Evolutionary conservation across 345 rosid species (phyloP), one percentile per base, ranked within the genome.

Genomic region (Hypericum perforatum): DNA sequence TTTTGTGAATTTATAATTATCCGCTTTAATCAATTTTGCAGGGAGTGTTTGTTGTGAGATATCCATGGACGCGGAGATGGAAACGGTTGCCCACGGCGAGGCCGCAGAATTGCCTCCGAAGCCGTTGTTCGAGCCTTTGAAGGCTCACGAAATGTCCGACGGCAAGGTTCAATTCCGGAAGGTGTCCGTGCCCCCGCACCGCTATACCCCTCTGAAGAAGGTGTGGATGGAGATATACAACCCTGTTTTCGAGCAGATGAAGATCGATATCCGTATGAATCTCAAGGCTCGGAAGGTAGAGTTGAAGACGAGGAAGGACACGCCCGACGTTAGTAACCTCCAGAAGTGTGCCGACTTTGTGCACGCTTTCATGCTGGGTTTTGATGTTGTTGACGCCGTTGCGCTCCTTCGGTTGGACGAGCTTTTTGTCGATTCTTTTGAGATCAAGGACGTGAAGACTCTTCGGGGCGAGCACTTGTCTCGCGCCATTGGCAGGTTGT

Each of bases 361-460:
- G 6, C 95, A 82, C n/a, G 97, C 90, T 9, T 86, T 86, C 70
- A 82, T 84, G 95, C 53, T 89, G 6, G 97, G 97, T 32, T 89
- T 84, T 41, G 97, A 89, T 43, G 80, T 80, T 6, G 57, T 71
- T 0, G 94, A 89, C 43, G 97, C 97, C 39, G 62, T 84, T 8
- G 80, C 94, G 0, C 89, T 89, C 14, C 53, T 89, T 51, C 83
- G 90, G 9, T 38, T 89, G 47, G 95, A 90, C 42, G 97, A 88
- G 81, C 77, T 89, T 0, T 89, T 76, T 37, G 85, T 81, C 2
- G 95, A 89, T 43, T 85, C 97, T 7, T 83, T 89, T 43, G 92
- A 85, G 69, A 86, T 89, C 52, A 89, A 89, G 76, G 95, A 89
- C 63, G 94, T 89, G 39, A 89, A 89, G 70, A 85, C 97, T 0